Evolutionary conservation across 2,329 filamentous ascomycete genomes (phyloP), one percentile per base, ranked within the genome.

Genomic region (Parafenestella ontariensis): DNA sequence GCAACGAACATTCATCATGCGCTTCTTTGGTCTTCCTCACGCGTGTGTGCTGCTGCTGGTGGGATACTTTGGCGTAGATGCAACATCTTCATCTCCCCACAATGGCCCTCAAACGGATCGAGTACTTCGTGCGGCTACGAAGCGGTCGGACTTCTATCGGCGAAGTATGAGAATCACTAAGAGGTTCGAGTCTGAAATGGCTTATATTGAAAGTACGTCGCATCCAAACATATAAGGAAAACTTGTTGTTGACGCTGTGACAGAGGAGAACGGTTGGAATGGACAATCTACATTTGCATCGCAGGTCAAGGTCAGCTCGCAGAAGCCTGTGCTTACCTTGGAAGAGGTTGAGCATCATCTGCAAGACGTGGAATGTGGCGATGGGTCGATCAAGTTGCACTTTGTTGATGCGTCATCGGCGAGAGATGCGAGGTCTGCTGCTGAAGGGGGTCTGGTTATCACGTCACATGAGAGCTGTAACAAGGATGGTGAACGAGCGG

Each of bases 381-480:
- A 56, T 10, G 64, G 61, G 5, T 60, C 33, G 33, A 68, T 77
- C 42, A 65, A 58, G 39, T 56, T 77, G 10, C 59, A 59, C 18
- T 76, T 77, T 34, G 62, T 64, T 3, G 66, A 71, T 43, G 40
- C 49, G 1, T 46, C 58, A 3, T 62, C 65, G 3, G 65, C 70
- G 10, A 58, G 58, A 24, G 71, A 72, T 42, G 69, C 69, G 3
- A 65, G 58, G 43, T 46, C 64, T 23, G 66, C 71, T 17, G 49
- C 65, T 13, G 39, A 58, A 17, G 65, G 69, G 37, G 59, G 66
- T n/a, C 45, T 71, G n/a, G 58, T 76, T n/a, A 68, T 77, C 42
- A 76, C 74, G 1, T 76, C 75, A 10, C 74, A 77, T 40, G 46
- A 62, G 7, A 62, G 69, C 37, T 77, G 75, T 46, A 76, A 76